Conservation (phyloP, 23 red algal genomes). For the Pyropia haitanensis region DNA sequence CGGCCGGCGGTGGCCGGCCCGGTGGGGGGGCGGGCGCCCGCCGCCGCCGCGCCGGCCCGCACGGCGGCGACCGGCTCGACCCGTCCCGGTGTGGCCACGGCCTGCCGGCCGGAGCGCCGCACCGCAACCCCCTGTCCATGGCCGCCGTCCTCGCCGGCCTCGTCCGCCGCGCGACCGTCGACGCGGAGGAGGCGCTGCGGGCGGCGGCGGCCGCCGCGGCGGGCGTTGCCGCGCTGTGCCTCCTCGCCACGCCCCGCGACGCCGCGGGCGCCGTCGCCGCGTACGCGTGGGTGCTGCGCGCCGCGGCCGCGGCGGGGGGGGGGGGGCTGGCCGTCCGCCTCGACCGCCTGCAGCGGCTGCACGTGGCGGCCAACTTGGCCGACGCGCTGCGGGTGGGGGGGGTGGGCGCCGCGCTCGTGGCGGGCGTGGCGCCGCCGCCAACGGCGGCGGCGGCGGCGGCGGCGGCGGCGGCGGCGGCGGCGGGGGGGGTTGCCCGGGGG, state of each 20-base stretch:
- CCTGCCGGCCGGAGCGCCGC: neutral
- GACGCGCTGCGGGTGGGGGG: slow-evolving; percentile 12
- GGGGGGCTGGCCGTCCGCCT: slow-evolving; percentile 32
- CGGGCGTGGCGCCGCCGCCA: too few relatives aligned
- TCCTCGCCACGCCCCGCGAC: slow-evolving; percentile 12
- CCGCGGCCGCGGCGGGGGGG: slow-evolving; percentile 12
- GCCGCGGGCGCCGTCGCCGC: slow-evolving; percentile 8
- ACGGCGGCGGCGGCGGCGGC: too few relatives aligned
- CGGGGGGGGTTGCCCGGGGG: too few relatives aligned
- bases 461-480: too few relatives aligned
- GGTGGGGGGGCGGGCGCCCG: too few relatives aligned
- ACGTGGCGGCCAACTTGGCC: slow-evolving; percentile 61
- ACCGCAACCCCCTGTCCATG: slow-evolving; percentile 40
- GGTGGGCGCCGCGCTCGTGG: too few relatives aligned
- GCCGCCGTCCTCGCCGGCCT: slow-evolving; percentile 53
- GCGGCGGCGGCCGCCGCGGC: slow-evolving; percentile 35
- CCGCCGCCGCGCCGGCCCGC: too few relatives aligned
- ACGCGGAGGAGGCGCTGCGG: slow-evolving; percentile 76
- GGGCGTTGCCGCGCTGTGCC: slow-evolving; percentile 53
- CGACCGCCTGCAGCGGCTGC: slow-evolving; percentile 75
- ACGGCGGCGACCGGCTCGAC: too few relatives aligned
- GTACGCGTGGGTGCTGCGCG: slow-evolving; percentile 33
- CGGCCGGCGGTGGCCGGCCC: too few relatives aligned
- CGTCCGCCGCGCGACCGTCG: slow-evolving; percentile 28
- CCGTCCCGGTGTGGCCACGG: too few relatives aligned